These are phyloP conservation scores for Tricholoma saponaceum DNA, from an alignment of 768 basidiomycete species.

Conservation along the genomic window DNA sequence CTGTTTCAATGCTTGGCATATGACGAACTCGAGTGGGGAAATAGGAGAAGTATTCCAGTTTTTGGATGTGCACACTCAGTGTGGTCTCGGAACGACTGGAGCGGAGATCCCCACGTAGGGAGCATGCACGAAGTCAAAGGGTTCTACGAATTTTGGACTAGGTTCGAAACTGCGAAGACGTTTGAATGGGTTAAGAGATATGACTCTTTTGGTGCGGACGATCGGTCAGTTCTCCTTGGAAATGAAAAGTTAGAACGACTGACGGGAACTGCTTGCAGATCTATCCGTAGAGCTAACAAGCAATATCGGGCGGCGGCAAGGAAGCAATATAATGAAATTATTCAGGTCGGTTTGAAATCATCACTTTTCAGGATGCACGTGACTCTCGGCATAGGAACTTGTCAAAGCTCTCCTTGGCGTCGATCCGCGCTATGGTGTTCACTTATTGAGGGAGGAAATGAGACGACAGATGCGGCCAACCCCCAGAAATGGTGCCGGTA, in stretches of 20 bases:
- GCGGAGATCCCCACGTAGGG: not conserved
- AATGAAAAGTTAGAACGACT: not conserved
- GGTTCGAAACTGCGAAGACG: constrained; percentile 19
- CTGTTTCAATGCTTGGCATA: constrained; percentile 21
- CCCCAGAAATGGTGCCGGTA: no score
- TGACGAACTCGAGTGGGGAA: constrained; percentile 18
- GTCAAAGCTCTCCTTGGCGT: not conserved
- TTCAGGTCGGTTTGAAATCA: constrained; percentile 6
- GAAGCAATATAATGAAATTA: constrained; percentile 8
- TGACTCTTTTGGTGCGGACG: not conserved
- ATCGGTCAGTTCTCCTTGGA: constrained; percentile 6
- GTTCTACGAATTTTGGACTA: constrained; percentile 21
- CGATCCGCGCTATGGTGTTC: constrained; percentile 13
- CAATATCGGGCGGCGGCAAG: constrained; percentile 1
- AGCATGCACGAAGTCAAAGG: constrained; percentile 9
- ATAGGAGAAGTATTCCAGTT: constrained; percentile 4
- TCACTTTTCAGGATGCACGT: not conserved
- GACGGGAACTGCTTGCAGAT: not conserved
- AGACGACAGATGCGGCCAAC: not conserved
- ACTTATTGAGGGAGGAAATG: constrained; percentile 1
- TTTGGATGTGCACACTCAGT: constrained; percentile 15
- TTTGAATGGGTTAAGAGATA: constrained; percentile 22
- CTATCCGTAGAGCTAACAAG: constrained; percentile 2
- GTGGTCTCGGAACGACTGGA: constrained; percentile 19
- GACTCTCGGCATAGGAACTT: constrained; percentile 1